Evolutionary conservation across 805 yeast species (phyloP), one percentile per base, ranked within the genome.

Genomic region (Kodamaea jinghongensis): DNA sequence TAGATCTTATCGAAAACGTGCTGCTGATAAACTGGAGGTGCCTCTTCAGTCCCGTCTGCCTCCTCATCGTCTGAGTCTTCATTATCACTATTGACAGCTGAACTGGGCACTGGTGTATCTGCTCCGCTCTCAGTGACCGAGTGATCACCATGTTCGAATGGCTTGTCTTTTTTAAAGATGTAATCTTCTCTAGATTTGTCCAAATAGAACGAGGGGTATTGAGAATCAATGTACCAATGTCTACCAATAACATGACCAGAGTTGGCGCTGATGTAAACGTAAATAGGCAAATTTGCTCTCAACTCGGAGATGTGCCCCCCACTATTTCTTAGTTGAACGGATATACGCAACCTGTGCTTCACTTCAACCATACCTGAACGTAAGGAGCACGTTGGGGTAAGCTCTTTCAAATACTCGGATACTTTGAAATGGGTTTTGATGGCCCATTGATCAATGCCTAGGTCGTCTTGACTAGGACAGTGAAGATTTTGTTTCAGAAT

Each of bases 231-330:
- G 12, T 58, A 65, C 43, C 47, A 59, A 39, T 63, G 67, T 13
- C 49, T 48, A 1, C 71, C 67, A n/a, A 51, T 46, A 5, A 61
- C 67, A 35, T 55, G 56, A 2, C 73, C 73, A 1, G 53, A 54
- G 33, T 61, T 60, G 3, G 73, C 63, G 39, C 72, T 66, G 12
- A 75, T 52, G 43, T 69, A 73, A 3, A 76, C 51, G 26, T 51
- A 48, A 1, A 76, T 55, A 0, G 81, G 81, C 31, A 76, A 54
- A 45, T 74, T 75, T 8, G 81, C 77, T 36, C 77, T 59, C 23
- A 76, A 61, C 48, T 76, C 79, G 38, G 77, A 71, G 2, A 61
- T 55, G 50, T 75, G 79, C 11, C 80, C 80, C 43, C 66, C 74
- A 6, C 67, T 60, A 43, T 76, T 76, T 15, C 66, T 57, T 27